Evolutionary conservation across 73 alveolate genomes (phyloP).

Genomic region (Stentor roeselii): DNA sequence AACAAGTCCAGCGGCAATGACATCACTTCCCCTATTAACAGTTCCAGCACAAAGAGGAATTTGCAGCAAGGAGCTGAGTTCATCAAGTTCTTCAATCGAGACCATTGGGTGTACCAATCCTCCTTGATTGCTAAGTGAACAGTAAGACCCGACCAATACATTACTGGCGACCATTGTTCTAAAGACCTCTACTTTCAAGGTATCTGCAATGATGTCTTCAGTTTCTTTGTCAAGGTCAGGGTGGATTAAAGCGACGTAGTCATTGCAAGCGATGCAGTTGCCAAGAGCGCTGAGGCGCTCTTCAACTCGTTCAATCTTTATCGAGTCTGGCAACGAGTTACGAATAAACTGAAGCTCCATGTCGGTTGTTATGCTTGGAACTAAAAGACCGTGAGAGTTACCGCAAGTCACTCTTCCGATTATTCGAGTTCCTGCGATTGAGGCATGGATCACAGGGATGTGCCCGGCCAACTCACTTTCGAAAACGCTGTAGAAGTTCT

Average conservation of each 20-base stretch:
- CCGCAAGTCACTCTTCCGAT: constrained; percentile 94
- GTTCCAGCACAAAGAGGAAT: constrained; percentile 99
- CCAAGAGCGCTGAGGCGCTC: constrained; percentile 98
- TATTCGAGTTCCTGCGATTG: constrained; percentile 93
- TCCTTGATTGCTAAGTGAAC: constrained; percentile 85
- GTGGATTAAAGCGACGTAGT: constrained; percentile 97
- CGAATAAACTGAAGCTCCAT: constrained; percentile 86
- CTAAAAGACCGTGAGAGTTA: constrained; percentile 93
- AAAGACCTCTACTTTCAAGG: constrained; percentile 95
- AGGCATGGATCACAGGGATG: constrained; percentile 97
- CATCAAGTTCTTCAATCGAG: constrained; percentile 95
- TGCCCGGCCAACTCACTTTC: constrained; percentile 93
- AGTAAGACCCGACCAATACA: constrained; percentile 96
- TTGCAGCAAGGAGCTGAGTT: constrained; percentile 80
- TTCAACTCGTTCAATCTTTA: constrained; percentile 92
- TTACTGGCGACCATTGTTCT: constrained; percentile 97
- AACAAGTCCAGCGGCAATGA: constrained; percentile 95
- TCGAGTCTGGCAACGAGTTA: constrained; percentile 92
- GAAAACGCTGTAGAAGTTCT: constrained; percentile 82
- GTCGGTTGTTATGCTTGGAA: constrained; percentile 97
- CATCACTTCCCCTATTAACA: constrained; percentile 97
- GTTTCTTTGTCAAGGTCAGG: constrained; percentile 98
- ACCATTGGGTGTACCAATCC: constrained; percentile 98
- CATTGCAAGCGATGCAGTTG: constrained; percentile 95
- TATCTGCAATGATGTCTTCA: constrained; percentile 96